Evolutionary conservation across 169 alveolate species (phyloP), one percentile per base, ranked within the genome.

Genomic region (Besnoitia besnoiti): DNA sequence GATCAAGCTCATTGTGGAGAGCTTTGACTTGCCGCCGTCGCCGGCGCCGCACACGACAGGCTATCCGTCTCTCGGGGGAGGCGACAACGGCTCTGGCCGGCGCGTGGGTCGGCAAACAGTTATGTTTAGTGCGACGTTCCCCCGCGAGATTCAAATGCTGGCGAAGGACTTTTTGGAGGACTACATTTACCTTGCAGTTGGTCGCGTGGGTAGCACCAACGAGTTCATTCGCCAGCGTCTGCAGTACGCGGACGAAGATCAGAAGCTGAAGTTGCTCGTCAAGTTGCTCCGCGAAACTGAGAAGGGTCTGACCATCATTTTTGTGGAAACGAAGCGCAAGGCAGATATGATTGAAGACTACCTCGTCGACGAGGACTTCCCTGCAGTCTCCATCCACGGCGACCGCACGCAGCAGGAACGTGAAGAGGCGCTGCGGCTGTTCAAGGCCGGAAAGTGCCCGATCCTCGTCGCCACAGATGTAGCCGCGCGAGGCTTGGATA

Each of bases 401-500:
- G 99, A 98, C 96, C 93, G 98, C 85, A 96, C 98, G 27, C 98
- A 98, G 97, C 97, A 97, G 84, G 98, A 98, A 90, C 96, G 99
- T 85, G 98, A 96, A 84, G 97, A 96, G 90, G 99, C 99, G 33
- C 94, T 99, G 87, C 73, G 94, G 30, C 90, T 95, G 88, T 98
- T 99, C 93, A 98, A 97, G 94, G 96, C 98, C 67, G 99, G 99
- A 5, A 97, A 96, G 62, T 93, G 98, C 51, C 98, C 98, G 79
- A 98, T 98, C 76, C 95, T 99, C 89, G 99, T 99, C 12, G 99
- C 99, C 40, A 99, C 99, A 5, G 99, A 99, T 94, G 99, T 99
- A 37, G 99, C 99, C 5, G 99, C 99, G 42, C 96, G 99, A 90
- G 99, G 99, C 0, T 94, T 99, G 40, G 99, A 99, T 94, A 98